Conservation (phyloP, 805 yeast species). For the Torulaspora franciscae region DNA sequence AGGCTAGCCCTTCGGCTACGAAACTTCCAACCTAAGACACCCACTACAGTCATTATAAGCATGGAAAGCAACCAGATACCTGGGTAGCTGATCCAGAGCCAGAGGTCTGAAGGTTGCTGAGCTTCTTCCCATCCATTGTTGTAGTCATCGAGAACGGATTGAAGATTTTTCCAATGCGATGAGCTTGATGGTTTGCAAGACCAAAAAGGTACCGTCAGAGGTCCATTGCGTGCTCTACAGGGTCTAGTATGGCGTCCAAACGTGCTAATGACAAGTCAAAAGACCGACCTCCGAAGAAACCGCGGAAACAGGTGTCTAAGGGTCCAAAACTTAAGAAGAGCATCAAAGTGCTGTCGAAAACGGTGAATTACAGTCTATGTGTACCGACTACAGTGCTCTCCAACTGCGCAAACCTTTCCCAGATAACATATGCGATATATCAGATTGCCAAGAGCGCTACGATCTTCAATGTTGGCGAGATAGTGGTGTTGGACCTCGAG, state of each 20-base stretch:
- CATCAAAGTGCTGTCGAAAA: constrained; percentile 19
- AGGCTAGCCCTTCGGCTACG: no score
- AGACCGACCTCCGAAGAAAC: not conserved
- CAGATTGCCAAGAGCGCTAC: constrained; percentile 76
- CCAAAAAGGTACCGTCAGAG: not conserved
- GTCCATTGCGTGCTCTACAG: not conserved
- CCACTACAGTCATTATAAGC: no score
- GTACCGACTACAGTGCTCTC: constrained; percentile 65
- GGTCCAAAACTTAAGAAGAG: constrained; percentile 17
- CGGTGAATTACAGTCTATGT: constrained; percentile 52
- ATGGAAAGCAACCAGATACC: no score
- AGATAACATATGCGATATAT: constrained; percentile 66
- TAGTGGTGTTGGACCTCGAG: constrained; percentile 61
- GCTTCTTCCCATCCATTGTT: not conserved
- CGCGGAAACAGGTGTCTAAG: not conserved
- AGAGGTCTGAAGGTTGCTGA: no score
- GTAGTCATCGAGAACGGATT: constrained; percentile 2
- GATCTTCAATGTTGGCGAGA: constrained; percentile 64
- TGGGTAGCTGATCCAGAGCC: no score
- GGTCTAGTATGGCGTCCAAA: constrained; percentile 1
- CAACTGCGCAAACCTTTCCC: constrained; percentile 62
- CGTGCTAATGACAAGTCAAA: constrained; percentile 2
- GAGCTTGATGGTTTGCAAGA: not conserved
- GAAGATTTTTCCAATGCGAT: constrained; percentile 5
- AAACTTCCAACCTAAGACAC: no score